Base-by-base conservation (phyloP, 495 filamentous ascomycete genomes). In the Aspergillus nidulans region DNA sequence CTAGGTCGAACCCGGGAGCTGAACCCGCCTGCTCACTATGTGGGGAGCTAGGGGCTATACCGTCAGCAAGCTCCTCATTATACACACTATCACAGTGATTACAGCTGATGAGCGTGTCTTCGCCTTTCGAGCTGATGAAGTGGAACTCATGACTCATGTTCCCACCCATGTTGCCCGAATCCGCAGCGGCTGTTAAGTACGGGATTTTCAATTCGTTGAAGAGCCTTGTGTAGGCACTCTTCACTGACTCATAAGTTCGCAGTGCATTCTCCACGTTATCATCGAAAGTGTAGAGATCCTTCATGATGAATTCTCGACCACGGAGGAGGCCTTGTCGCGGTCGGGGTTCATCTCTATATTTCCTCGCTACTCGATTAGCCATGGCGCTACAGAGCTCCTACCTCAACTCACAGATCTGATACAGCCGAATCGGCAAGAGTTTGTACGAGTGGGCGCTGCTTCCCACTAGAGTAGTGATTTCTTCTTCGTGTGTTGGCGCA, bases 201-300 rank as follows among this genome's bases (percentile, higher is more conserved):
- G 91, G 91, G 9, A 98, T 73, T 59, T 85, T 89, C 18, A 98
- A 74, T 55, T 95, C 90, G 38, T 87, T 69, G 57, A 98, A 96
- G 24, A 97, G 75, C 6, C 73, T 70, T 18, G 70, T 71, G 67
- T 98, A 98, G 15, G 84, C 86, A 24, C 64, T 64, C 34, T 85
- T 78, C 4, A 95, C 91, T 18, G 80, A 67, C 5, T 81, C 59
- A 60, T 98, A 98, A 1, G 94, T 96, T 41, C 83, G 72, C 1
- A 90, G 69, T 0, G 94, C 94, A 6, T 80, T 69, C 20, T 81
- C 63, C 2, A 78, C 62, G 34, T 71, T 86, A 51, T 76, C 72
- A 69, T 98, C 94, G 61, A 98, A 98, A 0, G 95, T 97, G 64
- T 98, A 98, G 1, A 98, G 81, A 68, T 98, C 94, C 71, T 98